These are phyloP conservation scores for Raphanus hybrid DNA, from an alignment of 441 rosid species.

Conservation along the genomic window DNA sequence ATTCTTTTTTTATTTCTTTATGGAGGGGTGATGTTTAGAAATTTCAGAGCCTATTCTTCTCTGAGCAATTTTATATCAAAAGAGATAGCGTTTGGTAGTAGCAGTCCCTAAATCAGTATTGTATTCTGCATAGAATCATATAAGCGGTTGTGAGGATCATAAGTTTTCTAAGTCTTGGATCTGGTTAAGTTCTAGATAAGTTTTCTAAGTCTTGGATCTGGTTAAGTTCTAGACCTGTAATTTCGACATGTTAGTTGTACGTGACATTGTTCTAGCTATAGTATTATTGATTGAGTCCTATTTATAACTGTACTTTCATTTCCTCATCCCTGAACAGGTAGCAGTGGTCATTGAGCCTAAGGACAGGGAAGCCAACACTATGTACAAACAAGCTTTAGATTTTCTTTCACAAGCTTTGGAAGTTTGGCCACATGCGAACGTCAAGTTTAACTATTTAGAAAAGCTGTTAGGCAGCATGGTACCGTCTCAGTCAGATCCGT, in stretches of 20 bases:
- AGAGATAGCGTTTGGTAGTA: neutral
- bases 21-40: neutral
- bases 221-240: constrained; percentile 22
- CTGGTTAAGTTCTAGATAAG: constrained; percentile 21
- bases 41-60: neutral
- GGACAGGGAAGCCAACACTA: constrained; percentile 90
- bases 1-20: neutral
- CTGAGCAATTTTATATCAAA: neutral
- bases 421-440: constrained; percentile 98
- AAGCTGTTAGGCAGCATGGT: constrained; percentile 84
- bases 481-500: constrained; percentile 95
- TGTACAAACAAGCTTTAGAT: constrained; percentile 95
- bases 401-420: constrained; percentile 95
- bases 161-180: neutral
- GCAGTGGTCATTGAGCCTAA: constrained; percentile 98
- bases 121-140: constrained; percentile 2
- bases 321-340: constrained; percentile 58
- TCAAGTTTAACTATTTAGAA: constrained; percentile 92
- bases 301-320: constrained; percentile 26
- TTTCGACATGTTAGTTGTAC: constrained; percentile 24
- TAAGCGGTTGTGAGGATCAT: constrained; percentile 9
- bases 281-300: neutral
- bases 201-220: constrained; percentile 1
- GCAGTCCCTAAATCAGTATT: constrained; percentile 13
- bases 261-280: constrained; percentile 19